Evolutionary conservation across 495 filamentous ascomycete species (phyloP).

Genomic region (Penicillium cosmopolitanum): DNA sequence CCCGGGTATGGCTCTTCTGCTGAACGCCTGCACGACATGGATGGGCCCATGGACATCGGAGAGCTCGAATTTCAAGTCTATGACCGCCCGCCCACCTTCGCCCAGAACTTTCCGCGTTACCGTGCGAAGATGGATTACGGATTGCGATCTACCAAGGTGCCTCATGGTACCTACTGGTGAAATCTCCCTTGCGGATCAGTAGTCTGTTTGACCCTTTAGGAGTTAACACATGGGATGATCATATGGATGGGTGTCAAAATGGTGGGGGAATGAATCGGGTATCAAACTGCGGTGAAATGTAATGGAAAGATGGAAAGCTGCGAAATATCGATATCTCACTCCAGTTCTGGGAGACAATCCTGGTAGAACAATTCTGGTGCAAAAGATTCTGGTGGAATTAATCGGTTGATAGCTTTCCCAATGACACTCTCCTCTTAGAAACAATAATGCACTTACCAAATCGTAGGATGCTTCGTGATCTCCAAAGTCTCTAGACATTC

Average conservation of each 20-base stretch:
- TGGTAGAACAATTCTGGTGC: not conserved
- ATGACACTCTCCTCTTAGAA: not conserved
- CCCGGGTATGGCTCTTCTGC: not conserved
- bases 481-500: too few species aligned
- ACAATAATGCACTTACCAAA: not conserved
- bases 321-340: not conserved
- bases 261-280: not conserved
- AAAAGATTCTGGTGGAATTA: too few species aligned
- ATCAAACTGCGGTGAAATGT: too few species aligned
- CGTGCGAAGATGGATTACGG: not conserved
- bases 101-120: not conserved
- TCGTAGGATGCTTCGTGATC: not conserved
- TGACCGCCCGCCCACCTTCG: not conserved
- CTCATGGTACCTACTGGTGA: constrained; percentile 1
- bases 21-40: not conserved
- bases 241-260: not conserved
- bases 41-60: not conserved
- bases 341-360: not conserved
- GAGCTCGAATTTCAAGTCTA: not conserved
- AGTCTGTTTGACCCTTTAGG: not conserved
- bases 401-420: too few species aligned
- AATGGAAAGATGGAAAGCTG: too few species aligned
- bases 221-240: not conserved
- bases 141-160: not conserved
- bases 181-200: not conserved